phyloP scores from a whole-genome alignment of 2,329 filamentous ascomycete genomes.

The Juglanconis juglandina region DNA sequence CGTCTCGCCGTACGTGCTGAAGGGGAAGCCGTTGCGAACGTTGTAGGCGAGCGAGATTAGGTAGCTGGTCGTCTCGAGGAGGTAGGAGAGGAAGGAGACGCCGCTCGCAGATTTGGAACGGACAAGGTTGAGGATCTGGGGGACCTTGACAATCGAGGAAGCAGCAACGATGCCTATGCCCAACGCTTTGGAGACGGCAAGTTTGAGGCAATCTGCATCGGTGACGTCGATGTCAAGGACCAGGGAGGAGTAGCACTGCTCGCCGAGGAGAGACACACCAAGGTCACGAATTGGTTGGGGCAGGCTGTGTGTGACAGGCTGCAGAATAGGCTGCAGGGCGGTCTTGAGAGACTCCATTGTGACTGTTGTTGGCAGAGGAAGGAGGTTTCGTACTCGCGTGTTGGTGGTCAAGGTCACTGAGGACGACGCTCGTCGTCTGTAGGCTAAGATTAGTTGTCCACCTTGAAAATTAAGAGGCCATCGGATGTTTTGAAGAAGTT shows the following conservation, averaged over 20 bases:
- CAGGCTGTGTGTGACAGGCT: slow-evolving; percentile 69
- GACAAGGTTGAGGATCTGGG: slow-evolving; percentile 91
- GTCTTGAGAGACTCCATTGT: slow-evolving; percentile 61
- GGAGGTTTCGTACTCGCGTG: too few species aligned
- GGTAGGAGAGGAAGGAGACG: slow-evolving; percentile 84
- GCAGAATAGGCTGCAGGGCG: slow-evolving; percentile 64
- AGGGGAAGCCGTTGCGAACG: slow-evolving; percentile 83
- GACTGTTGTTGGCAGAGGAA: neutral
- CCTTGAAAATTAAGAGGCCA: too few species aligned
- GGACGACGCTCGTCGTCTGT: too few species aligned
- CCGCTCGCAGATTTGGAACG: slow-evolving; percentile 76
- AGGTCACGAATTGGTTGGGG: slow-evolving; percentile 72
- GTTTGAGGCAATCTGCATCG: slow-evolving; percentile 76
- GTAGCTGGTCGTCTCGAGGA: slow-evolving; percentile 85
- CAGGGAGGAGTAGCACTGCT: slow-evolving; percentile 79
- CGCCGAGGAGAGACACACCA: slow-evolving; percentile 75
- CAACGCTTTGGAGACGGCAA: slow-evolving; percentile 86
- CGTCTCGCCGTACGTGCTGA: slow-evolving; percentile 95
- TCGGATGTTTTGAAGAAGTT: too few species aligned
- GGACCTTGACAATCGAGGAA: slow-evolving; percentile 89
- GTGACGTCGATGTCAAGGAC: slow-evolving; percentile 79
- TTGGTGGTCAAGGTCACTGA: too few species aligned
- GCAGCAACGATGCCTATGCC: slow-evolving; percentile 91
- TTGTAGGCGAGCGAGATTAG: slow-evolving; percentile 92
- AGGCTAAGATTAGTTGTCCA: too few species aligned